These are phyloP conservation scores for Nemophila menziesii DNA, from an alignment of 257 asterid genomes.

Conservation along the genomic window DNA sequence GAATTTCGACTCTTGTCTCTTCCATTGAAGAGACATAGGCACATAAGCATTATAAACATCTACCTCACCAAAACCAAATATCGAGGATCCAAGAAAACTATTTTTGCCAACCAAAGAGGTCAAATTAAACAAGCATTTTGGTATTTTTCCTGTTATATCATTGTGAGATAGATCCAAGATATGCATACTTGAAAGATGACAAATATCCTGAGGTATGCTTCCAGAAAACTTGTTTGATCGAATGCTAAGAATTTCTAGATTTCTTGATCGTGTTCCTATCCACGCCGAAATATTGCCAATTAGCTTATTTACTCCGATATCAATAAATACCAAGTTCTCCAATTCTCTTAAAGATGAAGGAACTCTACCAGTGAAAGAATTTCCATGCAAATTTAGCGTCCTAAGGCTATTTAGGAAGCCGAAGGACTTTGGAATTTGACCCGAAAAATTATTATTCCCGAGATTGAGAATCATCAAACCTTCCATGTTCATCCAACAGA, in stretches of 20 bases:
- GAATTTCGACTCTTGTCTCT: background rate
- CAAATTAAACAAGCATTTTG: conserved; percentile 23
- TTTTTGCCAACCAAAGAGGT: conserved; percentile 1
- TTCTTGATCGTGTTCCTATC: background rate
- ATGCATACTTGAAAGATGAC: background rate
- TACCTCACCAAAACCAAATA: background rate
- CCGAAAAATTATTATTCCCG: conserved; percentile 12
- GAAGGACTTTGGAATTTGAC: conserved; percentile 15
- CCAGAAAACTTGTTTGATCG: conserved; percentile 17
- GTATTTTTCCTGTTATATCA: conserved; percentile 11
- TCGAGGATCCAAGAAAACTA: background rate
- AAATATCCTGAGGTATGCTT: conserved; percentile 6
- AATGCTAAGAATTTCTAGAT: conserved; percentile 11
- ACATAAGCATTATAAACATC: too few relatives aligned
- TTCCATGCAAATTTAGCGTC: background rate
- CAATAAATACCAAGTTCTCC: background rate
- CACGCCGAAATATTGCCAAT: background rate
- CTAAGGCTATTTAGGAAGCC: background rate
- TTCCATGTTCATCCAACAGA: conserved; percentile 14
- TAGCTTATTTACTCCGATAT: background rate
- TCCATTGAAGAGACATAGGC: background rate
- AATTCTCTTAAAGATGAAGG: background rate
- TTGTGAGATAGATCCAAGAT: background rate
- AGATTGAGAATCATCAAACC: background rate
- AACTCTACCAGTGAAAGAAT: background rate